These are phyloP conservation scores for Gnetum montanum DNA, from an alignment of 75 land plant genomes.

Conservation along the genomic window DNA sequence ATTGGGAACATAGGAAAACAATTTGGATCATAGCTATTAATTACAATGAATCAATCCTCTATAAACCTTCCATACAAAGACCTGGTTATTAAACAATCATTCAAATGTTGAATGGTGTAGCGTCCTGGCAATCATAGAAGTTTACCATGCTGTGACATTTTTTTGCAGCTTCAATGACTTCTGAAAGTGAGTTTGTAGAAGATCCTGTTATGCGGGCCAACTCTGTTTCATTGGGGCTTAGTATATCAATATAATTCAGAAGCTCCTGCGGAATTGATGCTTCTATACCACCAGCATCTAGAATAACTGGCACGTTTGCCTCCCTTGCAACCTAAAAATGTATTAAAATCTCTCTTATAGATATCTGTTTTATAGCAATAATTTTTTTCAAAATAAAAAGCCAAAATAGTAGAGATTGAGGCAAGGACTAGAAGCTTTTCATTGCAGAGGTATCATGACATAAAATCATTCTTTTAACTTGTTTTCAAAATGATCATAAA, in stretches of 20 bases:
- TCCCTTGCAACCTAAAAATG: slow-evolving; percentile 53
- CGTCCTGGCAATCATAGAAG: no score
- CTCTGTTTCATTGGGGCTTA: slow-evolving; percentile 94
- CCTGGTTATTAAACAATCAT: no score
- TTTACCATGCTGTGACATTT: slow-evolving; percentile 68
- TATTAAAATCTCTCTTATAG: slow-evolving; percentile 10
- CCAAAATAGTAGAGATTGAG: neutral
- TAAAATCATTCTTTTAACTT: neutral
- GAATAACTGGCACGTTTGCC: slow-evolving; percentile 80
- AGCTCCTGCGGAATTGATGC: slow-evolving; percentile 66
- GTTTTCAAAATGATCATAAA: no score
- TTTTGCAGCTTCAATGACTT: slow-evolving; percentile 55
- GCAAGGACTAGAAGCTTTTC: neutral
- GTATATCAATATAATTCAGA: slow-evolving; percentile 45
- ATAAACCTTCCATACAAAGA: neutral
- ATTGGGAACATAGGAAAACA: no score
- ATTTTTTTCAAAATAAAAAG: neutral
- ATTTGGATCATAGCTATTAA: no score
- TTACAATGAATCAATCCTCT: neutral
- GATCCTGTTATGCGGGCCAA: slow-evolving; percentile 67
- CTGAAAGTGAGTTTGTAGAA: slow-evolving; percentile 62
- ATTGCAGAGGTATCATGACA: neutral
- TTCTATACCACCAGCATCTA: slow-evolving; percentile 93
- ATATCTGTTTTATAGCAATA: neutral
- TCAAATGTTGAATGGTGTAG: no score